These are phyloP conservation scores for Larix kaempferi DNA, from an alignment of 75 land plant genomes.

Conservation along the genomic window DNA sequence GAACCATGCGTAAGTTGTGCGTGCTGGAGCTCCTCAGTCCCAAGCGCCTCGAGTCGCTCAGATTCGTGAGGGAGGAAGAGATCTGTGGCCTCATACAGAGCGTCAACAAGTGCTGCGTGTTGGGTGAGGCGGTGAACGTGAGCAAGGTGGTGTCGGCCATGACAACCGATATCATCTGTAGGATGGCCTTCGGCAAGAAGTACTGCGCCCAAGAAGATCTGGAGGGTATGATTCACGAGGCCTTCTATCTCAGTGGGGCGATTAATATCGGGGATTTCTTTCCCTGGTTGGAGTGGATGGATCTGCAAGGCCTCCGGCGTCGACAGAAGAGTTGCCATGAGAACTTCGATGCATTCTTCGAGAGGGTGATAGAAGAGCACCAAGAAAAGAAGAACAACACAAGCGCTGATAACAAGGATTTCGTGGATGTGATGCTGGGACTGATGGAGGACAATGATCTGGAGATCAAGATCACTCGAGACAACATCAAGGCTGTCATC, in stretches of 20 bases:
- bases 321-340: not conserved
- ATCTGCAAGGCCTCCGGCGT: conserved; percentile 3
- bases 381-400: not conserved
- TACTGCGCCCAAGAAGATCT: no score
- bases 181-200: not conserved
- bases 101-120: not conserved
- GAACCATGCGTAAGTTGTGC: conserved; percentile 16
- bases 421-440: conserved; percentile 14
- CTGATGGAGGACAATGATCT: not conserved
- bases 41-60: conserved; percentile 1
- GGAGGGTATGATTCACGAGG: not conserved
- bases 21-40: conserved; percentile 15
- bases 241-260: not conserved
- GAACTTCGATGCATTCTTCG: conserved; percentile 6
- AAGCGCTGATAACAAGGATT: not conserved
- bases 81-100: not conserved
- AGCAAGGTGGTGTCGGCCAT: not conserved
- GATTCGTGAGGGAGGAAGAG: not conserved
- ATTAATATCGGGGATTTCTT: conserved; percentile 8
- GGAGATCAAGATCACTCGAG: conserved; percentile 3
- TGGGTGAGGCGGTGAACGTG: not conserved
- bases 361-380: conserved; percentile 2
- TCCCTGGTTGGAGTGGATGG: not conserved
- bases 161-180: not conserved
- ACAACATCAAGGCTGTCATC: not conserved